phyloP scores from a whole-genome alignment of 1,284 basidiomycete species.

The Ganoderma leucocontextum region DNA sequence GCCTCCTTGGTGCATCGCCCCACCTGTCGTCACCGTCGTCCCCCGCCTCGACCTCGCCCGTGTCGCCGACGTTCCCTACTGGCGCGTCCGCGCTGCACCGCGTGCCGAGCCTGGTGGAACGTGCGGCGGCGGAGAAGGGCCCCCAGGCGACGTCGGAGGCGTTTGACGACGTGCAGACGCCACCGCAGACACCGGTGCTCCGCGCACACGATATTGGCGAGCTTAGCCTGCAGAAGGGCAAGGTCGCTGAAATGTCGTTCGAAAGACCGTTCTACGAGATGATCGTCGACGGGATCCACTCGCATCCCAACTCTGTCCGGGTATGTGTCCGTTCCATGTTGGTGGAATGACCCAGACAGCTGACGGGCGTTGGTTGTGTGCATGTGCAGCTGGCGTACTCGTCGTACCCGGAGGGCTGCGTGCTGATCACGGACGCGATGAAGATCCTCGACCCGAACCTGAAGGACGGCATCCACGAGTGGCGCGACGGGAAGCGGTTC shows the following conservation, averaged over 20 bases:
- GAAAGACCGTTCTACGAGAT: constrained; percentile 86
- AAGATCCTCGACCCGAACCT: constrained; percentile 88
- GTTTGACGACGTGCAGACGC: constrained; percentile 66
- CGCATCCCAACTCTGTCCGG: constrained; percentile 89
- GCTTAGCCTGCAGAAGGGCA: constrained; percentile 45
- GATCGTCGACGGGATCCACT: constrained; percentile 92
- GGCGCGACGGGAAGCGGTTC: constrained; percentile 83
- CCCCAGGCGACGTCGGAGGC: constrained; percentile 61
- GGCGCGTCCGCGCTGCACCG: constrained; percentile 24
- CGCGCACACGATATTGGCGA: constrained; percentile 34
- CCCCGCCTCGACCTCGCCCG: constrained; percentile 39
- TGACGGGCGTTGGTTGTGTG: constrained; percentile 4
- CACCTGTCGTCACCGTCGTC: constrained; percentile 54
- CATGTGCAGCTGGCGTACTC: constrained; percentile 78
- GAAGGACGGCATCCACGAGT: constrained; percentile 85
- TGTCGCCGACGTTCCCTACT: constrained; percentile 28
- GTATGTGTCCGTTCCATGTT: constrained; percentile 48
- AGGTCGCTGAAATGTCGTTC: constrained; percentile 50
- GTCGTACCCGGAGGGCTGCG: constrained; percentile 83
- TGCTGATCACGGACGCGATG: constrained; percentile 91
- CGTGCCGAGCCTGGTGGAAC: constrained; percentile 35
- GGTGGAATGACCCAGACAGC: not conserved
- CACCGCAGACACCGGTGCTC: constrained; percentile 62
- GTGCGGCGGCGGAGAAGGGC: constrained; percentile 33
- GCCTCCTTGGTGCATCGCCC: constrained; percentile 82